Conservation (phyloP, 2,329 filamentous ascomycete species). For the Ophiostoma sp. region DNA sequence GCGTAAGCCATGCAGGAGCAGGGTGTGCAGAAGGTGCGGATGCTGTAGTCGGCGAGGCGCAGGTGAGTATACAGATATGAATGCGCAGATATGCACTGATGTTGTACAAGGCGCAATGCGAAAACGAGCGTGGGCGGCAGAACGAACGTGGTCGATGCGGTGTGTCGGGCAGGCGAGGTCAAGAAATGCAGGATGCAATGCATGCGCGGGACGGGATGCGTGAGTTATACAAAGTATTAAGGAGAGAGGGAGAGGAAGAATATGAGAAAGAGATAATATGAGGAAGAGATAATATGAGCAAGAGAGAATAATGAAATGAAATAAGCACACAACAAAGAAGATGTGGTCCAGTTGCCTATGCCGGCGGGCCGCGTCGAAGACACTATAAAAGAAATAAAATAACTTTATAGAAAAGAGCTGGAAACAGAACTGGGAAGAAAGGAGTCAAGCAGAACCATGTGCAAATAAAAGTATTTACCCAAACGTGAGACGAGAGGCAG, state of each 20-base stretch:
- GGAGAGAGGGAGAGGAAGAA: too few relatives aligned
- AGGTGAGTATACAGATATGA: not conserved
- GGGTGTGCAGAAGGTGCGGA: not conserved
- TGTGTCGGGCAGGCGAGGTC: not conserved
- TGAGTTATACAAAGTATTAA: not conserved
- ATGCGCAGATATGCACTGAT: not conserved
- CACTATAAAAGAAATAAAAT: not conserved
- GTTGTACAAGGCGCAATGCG: not conserved
- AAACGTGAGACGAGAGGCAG: not conserved
- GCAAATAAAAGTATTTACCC: not conserved
- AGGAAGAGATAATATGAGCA: not conserved
- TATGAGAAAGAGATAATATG: not conserved
- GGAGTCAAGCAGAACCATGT: not conserved
- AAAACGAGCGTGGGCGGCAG: not conserved
- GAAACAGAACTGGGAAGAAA: not conserved
- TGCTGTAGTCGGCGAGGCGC: not conserved
- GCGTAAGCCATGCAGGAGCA: not conserved
- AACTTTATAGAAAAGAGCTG: not conserved
- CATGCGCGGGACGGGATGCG: not conserved
- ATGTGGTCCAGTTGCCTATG: not conserved
- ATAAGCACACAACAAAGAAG: not conserved
- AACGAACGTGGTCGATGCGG: slow-evolving; percentile 4
- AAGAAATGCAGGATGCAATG: slow-evolving; percentile 6
- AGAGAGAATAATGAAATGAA: not conserved
- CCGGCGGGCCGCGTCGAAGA: not conserved